Base-by-base conservation (phyloP, 306 rosid genomes). In the Casuarina equisetifolia region DNA sequence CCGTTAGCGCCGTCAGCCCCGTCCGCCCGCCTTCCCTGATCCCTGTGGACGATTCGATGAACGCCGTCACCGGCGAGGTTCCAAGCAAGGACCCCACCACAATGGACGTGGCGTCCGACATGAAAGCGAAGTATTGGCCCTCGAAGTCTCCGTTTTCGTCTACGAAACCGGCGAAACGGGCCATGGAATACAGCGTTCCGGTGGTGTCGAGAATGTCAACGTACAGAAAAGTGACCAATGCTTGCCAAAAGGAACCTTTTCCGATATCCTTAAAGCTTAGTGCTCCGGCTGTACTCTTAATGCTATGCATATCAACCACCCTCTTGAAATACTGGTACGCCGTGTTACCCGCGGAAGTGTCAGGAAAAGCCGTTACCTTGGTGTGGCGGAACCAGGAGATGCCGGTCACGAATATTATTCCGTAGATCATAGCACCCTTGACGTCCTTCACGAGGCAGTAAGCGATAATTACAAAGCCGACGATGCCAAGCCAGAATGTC, bases 381-480 rank as follows among this genome's bases (percentile, higher is more conserved):
- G 98, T 95, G 82, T 84, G 80, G 0, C 97, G 89, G 77, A 95
- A 89, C 99, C 99, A 95, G 3, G 99, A 95, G 3, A 95, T 88
- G 0, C 74, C 97, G 13, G 99, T 95, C 6, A 95, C 99, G 71
- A 91, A 86, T 6, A 95, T 76, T 49, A 95, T 91, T 10, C 99
- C 99, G 83, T 92, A 95, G 48, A 95, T 95, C 97, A 92, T 95
- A 0, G 99, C 99, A 2, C 99, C 99, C 38, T 95, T 95, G 0
- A 92, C 38, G 79, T 90, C 88, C 72, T 88, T 95, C 35, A 88
- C 92, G 1, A 95, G 66, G 48, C 97, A 91, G 67, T 89, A 95
- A 0, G 90, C 97, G 36, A 92, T 95, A 12, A 95, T 91, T 1
- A 95, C 66, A 82, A 95, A 95, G 3, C 99, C 99, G 54, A 91